These are phyloP conservation scores for Trichoderma simmonsii DNA, from an alignment of 2,329 filamentous ascomycete genomes.

Conservation along the genomic window DNA sequence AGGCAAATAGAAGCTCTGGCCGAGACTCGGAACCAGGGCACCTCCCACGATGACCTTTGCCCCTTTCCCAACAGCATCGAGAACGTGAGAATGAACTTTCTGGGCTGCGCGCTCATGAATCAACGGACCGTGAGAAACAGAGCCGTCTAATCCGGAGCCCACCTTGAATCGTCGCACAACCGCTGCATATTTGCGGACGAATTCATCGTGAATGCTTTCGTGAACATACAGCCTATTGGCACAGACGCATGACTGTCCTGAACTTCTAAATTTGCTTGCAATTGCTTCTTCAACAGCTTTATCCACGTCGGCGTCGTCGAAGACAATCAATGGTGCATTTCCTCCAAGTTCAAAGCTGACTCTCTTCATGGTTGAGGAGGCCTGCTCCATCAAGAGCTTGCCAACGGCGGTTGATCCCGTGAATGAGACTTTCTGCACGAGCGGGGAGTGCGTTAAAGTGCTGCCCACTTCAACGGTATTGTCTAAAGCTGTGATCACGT, in stretches of 20 bases:
- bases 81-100: not conserved
- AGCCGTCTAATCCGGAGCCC: not conserved
- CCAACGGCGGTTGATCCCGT: not conserved
- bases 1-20: not conserved
- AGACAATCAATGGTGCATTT: not conserved
- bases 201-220: not conserved
- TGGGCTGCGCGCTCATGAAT: not conserved
- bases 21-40: not conserved
- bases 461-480: not conserved
- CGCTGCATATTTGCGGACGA: not conserved
- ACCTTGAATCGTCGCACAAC: not conserved
- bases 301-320: not conserved
- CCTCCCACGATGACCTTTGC: not conserved
- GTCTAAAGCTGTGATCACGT: not conserved
- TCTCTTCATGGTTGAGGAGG: not conserved
- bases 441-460: not conserved
- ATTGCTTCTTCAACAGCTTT: not conserved
- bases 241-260: not conserved
- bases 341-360: not conserved
- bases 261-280: not conserved
- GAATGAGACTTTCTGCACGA: not conserved
- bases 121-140: not conserved
- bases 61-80: not conserved
- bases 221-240: not conserved
- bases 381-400: not conserved